Evolutionary conservation across 352 stramenopile species (phyloP).

Genomic region (Phytophthora syringae): DNA sequence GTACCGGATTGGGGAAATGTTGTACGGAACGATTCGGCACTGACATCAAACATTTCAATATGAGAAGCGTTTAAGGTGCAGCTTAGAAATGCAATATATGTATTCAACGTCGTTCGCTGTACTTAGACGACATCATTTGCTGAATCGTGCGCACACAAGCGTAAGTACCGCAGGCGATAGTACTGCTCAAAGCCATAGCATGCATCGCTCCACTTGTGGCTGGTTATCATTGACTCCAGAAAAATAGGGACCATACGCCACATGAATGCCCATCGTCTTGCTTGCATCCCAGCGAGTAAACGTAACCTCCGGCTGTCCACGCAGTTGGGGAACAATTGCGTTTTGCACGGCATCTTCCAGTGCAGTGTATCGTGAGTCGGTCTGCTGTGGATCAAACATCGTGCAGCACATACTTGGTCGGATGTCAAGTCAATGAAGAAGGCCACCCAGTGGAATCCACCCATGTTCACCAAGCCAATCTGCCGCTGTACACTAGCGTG

Average conservation of each 20-base stretch:
- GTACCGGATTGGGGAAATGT: not conserved
- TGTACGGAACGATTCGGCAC: not conserved
- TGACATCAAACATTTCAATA: not conserved
- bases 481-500: not conserved
- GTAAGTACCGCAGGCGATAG: constrained; percentile 11
- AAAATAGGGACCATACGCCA: constrained; percentile 14
- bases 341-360: not conserved
- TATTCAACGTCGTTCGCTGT: not conserved
- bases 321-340: constrained; percentile 3
- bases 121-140: not conserved
- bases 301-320: not conserved
- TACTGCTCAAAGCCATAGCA: constrained; percentile 13
- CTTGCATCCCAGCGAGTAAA: constrained; percentile 3
- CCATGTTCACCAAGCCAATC: constrained; percentile 8
- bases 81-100: not conserved
- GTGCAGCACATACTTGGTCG: not conserved
- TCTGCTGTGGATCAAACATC: constrained; percentile 9
- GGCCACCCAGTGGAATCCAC: constrained; percentile 8
- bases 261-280: constrained; percentile 14
- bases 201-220: constrained; percentile 8
- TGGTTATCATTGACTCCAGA: constrained; percentile 16
- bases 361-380: not conserved
- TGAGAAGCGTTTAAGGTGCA: too few species aligned
- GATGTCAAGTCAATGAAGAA: constrained; percentile 10
- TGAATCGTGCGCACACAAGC: constrained; percentile 6